Evolutionary conservation across 1,284 basidiomycete species (phyloP).

Genomic region (Phlebopus sp.): DNA sequence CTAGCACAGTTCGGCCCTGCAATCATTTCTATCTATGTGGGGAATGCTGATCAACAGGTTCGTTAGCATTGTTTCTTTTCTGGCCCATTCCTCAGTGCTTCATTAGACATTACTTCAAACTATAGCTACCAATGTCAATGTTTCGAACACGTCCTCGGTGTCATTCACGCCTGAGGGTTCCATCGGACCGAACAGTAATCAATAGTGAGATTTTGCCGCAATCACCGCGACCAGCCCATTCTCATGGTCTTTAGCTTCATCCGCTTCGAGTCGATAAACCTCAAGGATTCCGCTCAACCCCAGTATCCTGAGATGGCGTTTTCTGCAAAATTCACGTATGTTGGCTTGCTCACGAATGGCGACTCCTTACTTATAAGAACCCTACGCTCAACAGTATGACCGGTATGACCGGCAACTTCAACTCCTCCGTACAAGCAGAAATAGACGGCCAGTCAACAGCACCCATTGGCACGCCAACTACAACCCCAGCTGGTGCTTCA

Average conservation of each 20-base stretch:
- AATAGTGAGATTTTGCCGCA: conserved; percentile 52
- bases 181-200: conserved; percentile 56
- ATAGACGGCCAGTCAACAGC: conserved; percentile 60
- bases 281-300: conserved; percentile 50
- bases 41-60: conserved; percentile 62
- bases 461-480: conserved; percentile 39
- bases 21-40: conserved; percentile 68
- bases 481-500: conserved; percentile 11
- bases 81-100: conserved; percentile 1
- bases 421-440: conserved; percentile 46
- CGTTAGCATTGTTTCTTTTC: not conserved
- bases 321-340: conserved; percentile 76
- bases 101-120: conserved; percentile 63
- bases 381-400: conserved; percentile 46
- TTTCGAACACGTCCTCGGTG: conserved; percentile 50
- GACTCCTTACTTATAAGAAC: not conserved
- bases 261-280: conserved; percentile 59
- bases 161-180: conserved; percentile 57
- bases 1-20: conserved; percentile 60
- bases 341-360: conserved; percentile 6
- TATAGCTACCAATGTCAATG: conserved; percentile 57
- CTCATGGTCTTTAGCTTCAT: conserved; percentile 56
- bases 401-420: conserved; percentile 67
- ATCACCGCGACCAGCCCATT: not conserved
- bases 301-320: conserved; percentile 67